phyloP scores from a whole-genome alignment of 805 yeast species.

The Metschnikowia cubensis region DNA sequence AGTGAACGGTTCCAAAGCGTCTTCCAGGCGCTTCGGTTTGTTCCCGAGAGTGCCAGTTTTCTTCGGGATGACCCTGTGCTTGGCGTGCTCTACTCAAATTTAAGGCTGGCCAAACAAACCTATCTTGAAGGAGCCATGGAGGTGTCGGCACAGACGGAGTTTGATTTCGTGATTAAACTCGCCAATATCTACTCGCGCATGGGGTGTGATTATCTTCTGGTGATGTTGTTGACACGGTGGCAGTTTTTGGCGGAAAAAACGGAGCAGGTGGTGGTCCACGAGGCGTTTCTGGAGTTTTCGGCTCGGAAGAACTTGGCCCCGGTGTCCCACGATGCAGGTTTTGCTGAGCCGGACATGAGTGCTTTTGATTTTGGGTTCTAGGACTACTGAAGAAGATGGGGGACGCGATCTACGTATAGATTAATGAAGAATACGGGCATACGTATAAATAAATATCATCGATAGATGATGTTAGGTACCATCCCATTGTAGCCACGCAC shows the following conservation, averaged over 20 bases:
- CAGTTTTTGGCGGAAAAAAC: conserved; percentile 35
- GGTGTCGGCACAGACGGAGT: conserved; percentile 48
- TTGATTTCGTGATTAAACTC: conserved; percentile 56
- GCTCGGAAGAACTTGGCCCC: conserved; percentile 6
- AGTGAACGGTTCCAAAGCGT: conserved; percentile 19
- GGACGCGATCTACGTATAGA: no score
- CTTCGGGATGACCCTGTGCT: conserved; percentile 80
- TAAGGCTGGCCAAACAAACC: conserved; percentile 50
- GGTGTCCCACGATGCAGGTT: conserved; percentile 44
- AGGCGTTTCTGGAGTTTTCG: conserved; percentile 16
- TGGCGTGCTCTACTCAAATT: conserved; percentile 56
- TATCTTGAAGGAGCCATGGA: conserved; percentile 49
- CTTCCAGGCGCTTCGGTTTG: conserved; percentile 11
- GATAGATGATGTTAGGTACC: no score
- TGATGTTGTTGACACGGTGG: conserved; percentile 67
- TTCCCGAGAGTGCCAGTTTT: conserved; percentile 33
- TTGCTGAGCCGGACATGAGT: conserved; percentile 75
- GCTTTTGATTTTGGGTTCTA: conserved; percentile 50
- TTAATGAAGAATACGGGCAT: no score
- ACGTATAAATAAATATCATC: no score
- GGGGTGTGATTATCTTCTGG: conserved; percentile 85
- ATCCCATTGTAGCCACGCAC: not conserved
- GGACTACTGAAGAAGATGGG: no score
- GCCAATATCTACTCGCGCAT: conserved; percentile 69
- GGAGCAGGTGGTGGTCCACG: conserved; percentile 1